Evolutionary conservation across 1,284 basidiomycete genomes (phyloP), one percentile per base, ranked within the genome.

Genomic region (Megacollybia platyphylla): DNA sequence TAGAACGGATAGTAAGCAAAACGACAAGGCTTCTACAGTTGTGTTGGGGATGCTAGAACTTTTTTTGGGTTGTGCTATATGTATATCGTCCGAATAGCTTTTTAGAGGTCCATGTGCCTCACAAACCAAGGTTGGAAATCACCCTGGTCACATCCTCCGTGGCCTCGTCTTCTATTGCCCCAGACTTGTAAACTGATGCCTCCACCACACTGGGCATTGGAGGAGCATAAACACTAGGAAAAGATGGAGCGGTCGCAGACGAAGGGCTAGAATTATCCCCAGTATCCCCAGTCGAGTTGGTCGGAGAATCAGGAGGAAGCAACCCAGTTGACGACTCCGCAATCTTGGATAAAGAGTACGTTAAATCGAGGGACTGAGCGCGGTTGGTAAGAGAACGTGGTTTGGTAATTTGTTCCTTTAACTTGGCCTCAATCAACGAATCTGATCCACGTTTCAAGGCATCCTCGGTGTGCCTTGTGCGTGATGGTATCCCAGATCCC

Each of bases 381-480:
- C 83, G 79, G 51, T 86, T 87, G 52, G 78, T 76, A 48, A 86
- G 61, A 2, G 83, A 84, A 42, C 81, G 75, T 7, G 83, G 81
- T 57, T 85, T 83, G 38, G 73, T 68, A 45, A 76, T 70, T 44
- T 81, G 79, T 49, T 87, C 84, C 59, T 84, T 86, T 31, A 92
- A 58, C 58, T 90, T 89, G 34, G 87, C 77, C 53, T 90, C 87
- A n/a, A 91, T 67, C 29, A 88, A 66, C 7, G 87, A 86, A 60
- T 93, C 89, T 0, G 88, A 90, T 15, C 86, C 87, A 40, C 88
- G 79, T 58, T 91, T 91, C 48, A 82, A 60, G 1, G 78, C 71
- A 51, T 89, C 87, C 48, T 87, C 80, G 13, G 70, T 67, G 52
- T 80, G 70, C 43, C 79, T 73, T 29, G 73, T 70, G 47, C 76